phyloP scores from a whole-genome alignment of 768 basidiomycete genomes.

The Sarcodon sp. region DNA sequence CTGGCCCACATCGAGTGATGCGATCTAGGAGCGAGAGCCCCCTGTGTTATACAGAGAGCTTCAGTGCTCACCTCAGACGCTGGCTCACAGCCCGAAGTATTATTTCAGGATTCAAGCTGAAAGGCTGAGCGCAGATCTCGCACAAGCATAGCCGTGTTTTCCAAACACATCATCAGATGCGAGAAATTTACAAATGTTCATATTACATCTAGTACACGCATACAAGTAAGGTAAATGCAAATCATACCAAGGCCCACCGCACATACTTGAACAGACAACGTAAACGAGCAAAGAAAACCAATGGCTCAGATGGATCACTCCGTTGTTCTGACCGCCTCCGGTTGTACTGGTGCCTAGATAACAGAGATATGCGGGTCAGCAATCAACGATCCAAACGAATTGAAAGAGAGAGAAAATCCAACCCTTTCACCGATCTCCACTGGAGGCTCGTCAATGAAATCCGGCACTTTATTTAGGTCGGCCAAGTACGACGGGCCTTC shows the following conservation, averaged over 20 bases:
- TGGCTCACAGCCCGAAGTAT: too few relatives aligned
- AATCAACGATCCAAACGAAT: background rate
- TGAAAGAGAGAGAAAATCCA: slow-evolving; percentile 22
- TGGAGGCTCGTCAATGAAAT: slow-evolving; percentile 86
- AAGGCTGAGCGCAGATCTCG: too few relatives aligned
- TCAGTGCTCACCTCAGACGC: too few relatives aligned
- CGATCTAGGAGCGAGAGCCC: too few relatives aligned
- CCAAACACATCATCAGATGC: too few relatives aligned
- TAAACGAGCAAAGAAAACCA: background rate
- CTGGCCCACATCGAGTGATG: too few relatives aligned
- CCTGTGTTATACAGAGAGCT: too few relatives aligned
- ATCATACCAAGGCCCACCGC: background rate
- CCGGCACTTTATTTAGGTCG: slow-evolving; percentile 79
- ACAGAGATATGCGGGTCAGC: background rate
- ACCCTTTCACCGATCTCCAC: slow-evolving; percentile 39
- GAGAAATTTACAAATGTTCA: background rate
- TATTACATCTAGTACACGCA: background rate
- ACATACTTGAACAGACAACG: background rate
- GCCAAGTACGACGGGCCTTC: slow-evolving; percentile 83
- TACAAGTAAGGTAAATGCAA: background rate
- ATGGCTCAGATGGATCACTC: background rate
- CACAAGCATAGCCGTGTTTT: too few relatives aligned
- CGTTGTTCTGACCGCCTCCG: slow-evolving; percentile 5
- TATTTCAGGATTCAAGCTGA: too few relatives aligned
- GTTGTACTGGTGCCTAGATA: slow-evolving; percentile 1